These are phyloP conservation scores for Posidonia oceanica DNA, from an alignment of 116 monocot species.

Conservation along the genomic window DNA sequence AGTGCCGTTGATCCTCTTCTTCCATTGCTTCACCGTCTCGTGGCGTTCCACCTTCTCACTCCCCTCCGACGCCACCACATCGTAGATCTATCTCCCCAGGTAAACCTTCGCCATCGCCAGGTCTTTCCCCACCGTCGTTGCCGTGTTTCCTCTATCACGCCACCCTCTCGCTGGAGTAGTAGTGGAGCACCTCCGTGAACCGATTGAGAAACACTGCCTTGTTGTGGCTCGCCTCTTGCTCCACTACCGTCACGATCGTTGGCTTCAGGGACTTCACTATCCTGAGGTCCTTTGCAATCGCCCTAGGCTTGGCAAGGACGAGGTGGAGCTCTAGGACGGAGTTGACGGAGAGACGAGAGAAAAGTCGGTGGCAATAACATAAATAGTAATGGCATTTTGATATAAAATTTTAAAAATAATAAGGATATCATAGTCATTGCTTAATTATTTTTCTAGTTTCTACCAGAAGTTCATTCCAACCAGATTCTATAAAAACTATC, in stretches of 20 bases:
- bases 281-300: constrained; percentile 21
- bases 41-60: constrained; percentile 56
- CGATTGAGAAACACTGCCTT: constrained; percentile 42
- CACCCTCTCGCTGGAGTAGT: constrained; percentile 87
- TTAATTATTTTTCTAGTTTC: too few relatives aligned
- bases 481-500: too few relatives aligned
- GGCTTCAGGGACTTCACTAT: constrained; percentile 44
- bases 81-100: constrained; percentile 69
- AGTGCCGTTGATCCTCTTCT: constrained; percentile 23
- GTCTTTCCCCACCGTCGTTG: constrained; percentile 11
- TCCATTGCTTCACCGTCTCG: constrained; percentile 58
- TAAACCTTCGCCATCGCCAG: constrained; percentile 68
- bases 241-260: constrained; percentile 61
- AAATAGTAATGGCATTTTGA: too few relatives aligned
- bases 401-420: too few relatives aligned
- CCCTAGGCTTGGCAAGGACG: constrained; percentile 19
- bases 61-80: constrained; percentile 76
- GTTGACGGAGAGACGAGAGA: too few relatives aligned
- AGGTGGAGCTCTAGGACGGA: constrained; percentile 58
- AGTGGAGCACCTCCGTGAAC: constrained; percentile 69
- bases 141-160: constrained; percentile 17
- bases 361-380: too few relatives aligned
- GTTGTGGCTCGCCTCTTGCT: constrained; percentile 88
- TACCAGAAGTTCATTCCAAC: too few relatives aligned
- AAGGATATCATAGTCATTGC: too few relatives aligned